Base-by-base conservation (phyloP, 1,284 basidiomycete genomes). In the Ustilago sp. region DNA sequence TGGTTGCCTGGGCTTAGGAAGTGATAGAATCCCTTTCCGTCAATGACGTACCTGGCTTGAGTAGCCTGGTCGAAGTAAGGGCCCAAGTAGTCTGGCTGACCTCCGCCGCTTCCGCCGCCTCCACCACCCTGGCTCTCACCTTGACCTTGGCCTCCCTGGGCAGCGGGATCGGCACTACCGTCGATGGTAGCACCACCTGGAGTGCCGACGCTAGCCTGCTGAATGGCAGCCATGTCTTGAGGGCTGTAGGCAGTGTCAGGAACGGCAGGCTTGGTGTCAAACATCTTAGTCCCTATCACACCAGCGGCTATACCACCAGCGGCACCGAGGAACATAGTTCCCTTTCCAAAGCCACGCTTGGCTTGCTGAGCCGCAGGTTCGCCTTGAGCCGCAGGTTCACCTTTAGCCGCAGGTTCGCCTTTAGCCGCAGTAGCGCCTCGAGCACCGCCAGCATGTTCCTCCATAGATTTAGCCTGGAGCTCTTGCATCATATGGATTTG, bases 211-310 rank as follows among this genome's bases (percentile, higher is more conserved):
- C 64, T 60, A n/a, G 68, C 68, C 13, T 13, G 65, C 55, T 64
- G 60, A 1, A 68, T 8, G 1, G 74, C 68, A 38, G 61, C 61
- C 60, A 65, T 50, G 15, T 76, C 68, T n/a, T 43, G 12, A 23
- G 28, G 58, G 28, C 28, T 59, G 50, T 71, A 71, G 1, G 36
- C 54, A 13, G 64, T 67, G 17, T 45, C 56, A 12, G 65, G 45
- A 35, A 65, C 62, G 35, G 74, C 55, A n/a, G 74, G 74, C 45
- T 70, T 71, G 53, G 68, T 71, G 52, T 60, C 61, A 19, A 76
- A 55, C 17, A 68, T 11, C 35, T 67, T 76, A 34, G 74, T 71
- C 7, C 50, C 11, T 12, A 53, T 43, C 13, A 34, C 61, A 28
- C 67, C 72, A 8, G 11, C 32, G 8, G 1, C 39, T 28, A 23